phyloP scores from a whole-genome alignment of 768 basidiomycete species.

The Suillus sp. region DNA sequence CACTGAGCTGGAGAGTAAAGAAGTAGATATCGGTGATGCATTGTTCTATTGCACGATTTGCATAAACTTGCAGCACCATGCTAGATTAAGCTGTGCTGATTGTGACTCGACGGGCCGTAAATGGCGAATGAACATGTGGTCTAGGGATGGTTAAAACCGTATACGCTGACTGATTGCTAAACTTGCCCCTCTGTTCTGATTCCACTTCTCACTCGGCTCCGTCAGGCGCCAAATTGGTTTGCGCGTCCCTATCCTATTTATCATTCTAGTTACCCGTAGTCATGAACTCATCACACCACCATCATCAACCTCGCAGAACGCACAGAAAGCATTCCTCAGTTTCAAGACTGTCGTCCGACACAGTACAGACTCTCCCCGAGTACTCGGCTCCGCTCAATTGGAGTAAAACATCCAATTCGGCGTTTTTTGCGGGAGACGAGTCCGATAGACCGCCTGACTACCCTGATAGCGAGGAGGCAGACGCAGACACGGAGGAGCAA shows the following conservation, averaged over 20 bases:
- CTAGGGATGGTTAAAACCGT: background rate
- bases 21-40: background rate
- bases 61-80: too few relatives aligned
- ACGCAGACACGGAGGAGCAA: conserved; percentile 61
- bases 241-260: conserved; percentile 2
- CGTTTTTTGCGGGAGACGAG: conserved; percentile 34
- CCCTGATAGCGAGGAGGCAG: conserved; percentile 76
- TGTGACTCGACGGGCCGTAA: conserved; percentile 1
- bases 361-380: conserved; percentile 63
- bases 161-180: conserved; percentile 16
- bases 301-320: conserved; percentile 31
- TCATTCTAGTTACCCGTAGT: conserved; percentile 3
- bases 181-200: conserved; percentile 10
- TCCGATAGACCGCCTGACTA: conserved; percentile 74
- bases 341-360: conserved; percentile 65
- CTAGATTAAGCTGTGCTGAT: conserved; percentile 7
- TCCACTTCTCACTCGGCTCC: conserved; percentile 9
- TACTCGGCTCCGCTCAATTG: conserved; percentile 44
- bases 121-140: conserved; percentile 7
- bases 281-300: conserved; percentile 24
- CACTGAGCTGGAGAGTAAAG: background rate
- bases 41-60: background rate
- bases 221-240: conserved; percentile 1
- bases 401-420: conserved; percentile 18
- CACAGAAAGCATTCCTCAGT: conserved; percentile 62